Conservation (phyloP, 768 basidiomycete species). For the Boletus eberwhitei region DNA sequence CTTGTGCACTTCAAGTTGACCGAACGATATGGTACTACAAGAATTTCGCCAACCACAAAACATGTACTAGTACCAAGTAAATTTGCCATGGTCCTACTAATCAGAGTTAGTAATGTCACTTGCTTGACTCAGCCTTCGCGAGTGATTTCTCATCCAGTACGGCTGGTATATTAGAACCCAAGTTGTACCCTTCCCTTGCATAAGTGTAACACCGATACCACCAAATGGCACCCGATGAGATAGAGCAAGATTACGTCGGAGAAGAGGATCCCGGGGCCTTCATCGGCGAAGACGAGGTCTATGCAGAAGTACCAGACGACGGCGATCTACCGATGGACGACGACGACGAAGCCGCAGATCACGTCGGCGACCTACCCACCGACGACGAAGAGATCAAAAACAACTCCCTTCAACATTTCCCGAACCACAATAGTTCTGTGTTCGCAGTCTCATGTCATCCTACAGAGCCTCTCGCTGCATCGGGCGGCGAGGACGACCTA, state of each 20-base stretch:
- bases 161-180: not conserved
- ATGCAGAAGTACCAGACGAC: conserved; percentile 61
- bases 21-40: too few species aligned
- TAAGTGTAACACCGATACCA: conserved; percentile 1
- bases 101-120: too few species aligned
- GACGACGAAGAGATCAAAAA: conserved; percentile 44
- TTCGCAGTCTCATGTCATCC: conserved; percentile 87
- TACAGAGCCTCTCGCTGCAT: conserved; percentile 71
- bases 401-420: conserved; percentile 69
- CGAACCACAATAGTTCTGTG: conserved; percentile 69
- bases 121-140: not conserved
- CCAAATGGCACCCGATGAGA: conserved; percentile 34
- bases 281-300: conserved; percentile 63
- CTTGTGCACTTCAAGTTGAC: too few species aligned
- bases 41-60: too few species aligned
- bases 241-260: conserved; percentile 33
- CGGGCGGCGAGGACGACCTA: conserved; percentile 93
- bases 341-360: conserved; percentile 55
- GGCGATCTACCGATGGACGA: conserved; percentile 73
- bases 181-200: not conserved
- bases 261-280: conserved; percentile 56
- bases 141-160: conserved; percentile 28
- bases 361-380: conserved; percentile 41
- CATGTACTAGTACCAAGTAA: too few species aligned
- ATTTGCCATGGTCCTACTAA: too few species aligned